A percentile compares a stretch with the other conserved stretches of the same genome.
Evolutionary conservation across 192 early-diverging fungal species (phyloP).

Genomic region (Coemansia sp.): DNA sequence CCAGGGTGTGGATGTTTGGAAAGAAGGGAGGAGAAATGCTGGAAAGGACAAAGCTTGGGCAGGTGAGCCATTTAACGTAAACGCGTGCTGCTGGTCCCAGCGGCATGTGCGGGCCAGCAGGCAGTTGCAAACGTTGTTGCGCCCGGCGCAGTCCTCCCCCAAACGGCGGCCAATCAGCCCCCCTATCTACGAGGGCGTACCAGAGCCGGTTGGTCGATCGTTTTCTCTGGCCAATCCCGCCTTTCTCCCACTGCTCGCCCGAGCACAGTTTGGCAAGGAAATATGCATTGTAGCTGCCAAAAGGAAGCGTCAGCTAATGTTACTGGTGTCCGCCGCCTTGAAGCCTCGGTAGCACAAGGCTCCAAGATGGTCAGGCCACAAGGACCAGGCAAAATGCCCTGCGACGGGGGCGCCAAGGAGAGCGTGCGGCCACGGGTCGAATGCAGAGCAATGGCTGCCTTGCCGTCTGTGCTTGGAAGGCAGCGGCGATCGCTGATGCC

Average conservation of each 20-base stretch:
- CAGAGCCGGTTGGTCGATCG: background rate
- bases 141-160: constrained; percentile 1
- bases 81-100: background rate
- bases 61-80: constrained; percentile 1
- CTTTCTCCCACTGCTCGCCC: background rate
- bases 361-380: too few species aligned
- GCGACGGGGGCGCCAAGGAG: too few species aligned
- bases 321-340: too few species aligned
- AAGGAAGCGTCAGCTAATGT: too few species aligned
- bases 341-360: background rate
- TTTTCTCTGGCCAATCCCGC: background rate
- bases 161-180: constrained; percentile 4
- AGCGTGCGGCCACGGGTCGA: too few species aligned
- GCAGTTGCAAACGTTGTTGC: constrained; percentile 3
- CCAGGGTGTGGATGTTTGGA: background rate
- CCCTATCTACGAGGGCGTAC: background rate
- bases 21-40: background rate
- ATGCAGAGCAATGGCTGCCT: background rate
- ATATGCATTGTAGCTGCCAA: too few species aligned
- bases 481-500: background rate
- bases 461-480: background rate
- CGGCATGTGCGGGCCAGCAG: background rate
- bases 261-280: background rate
- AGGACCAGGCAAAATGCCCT: too few species aligned
- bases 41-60: constrained; percentile 6